Conservation (phyloP, 1,284 basidiomycete species). For the Sanguinoderma infundibulare region DNA sequence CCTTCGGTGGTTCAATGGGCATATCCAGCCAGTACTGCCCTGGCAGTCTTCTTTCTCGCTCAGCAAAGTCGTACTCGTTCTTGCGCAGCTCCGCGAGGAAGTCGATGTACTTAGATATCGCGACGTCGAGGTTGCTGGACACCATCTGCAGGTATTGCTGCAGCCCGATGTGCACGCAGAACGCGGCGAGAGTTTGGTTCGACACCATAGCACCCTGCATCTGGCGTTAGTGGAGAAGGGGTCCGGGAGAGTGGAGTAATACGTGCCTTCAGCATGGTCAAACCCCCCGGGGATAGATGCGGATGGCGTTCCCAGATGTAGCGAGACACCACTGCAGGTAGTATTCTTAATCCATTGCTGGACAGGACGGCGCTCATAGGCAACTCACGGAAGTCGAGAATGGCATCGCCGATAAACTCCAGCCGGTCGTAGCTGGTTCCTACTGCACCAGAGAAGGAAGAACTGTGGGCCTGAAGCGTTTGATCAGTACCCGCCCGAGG, state of each 20-base stretch:
- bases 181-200: slow-evolving; percentile 71
- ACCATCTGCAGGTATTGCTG: slow-evolving; percentile 64
- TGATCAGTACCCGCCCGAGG: not conserved
- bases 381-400: slow-evolving; percentile 76
- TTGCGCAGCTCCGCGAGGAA: slow-evolving; percentile 51
- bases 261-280: slow-evolving; percentile 75
- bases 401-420: slow-evolving; percentile 83
- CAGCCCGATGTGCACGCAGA: slow-evolving; percentile 71
- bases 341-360: no score
- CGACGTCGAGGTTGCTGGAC: slow-evolving; percentile 51
- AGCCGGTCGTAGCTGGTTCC: slow-evolving; percentile 70
- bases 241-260: slow-evolving; percentile 2
- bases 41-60: slow-evolving; percentile 50
- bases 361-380: not conserved
- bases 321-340: slow-evolving; percentile 67
- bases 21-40: slow-evolving; percentile 77
- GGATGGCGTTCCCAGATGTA: slow-evolving; percentile 69
- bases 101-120: slow-evolving; percentile 58
- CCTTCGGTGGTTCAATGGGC: slow-evolving; percentile 73
- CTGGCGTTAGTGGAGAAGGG: not conserved
- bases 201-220: slow-evolving; percentile 80
- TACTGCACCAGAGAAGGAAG: slow-evolving; percentile 52
- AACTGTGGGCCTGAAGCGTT: slow-evolving; percentile 61
- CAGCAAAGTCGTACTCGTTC: slow-evolving; percentile 53
- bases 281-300: slow-evolving; percentile 66